Evolutionary conservation across 805 yeast genomes (phyloP).

Genomic region (Jamesozyma lodderae): DNA sequence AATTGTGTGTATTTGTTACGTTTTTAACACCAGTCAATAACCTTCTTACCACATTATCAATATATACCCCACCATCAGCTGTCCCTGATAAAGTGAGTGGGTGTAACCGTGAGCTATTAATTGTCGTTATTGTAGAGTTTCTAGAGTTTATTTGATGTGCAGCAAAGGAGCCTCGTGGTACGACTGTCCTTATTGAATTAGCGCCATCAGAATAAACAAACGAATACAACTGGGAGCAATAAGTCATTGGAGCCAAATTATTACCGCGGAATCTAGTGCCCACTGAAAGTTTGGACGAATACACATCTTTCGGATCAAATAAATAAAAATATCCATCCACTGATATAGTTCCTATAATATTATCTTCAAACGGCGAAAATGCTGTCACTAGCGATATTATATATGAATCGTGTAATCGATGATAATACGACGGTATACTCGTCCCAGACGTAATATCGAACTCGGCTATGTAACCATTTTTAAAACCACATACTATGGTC

Average conservation of each 20-base stretch:
- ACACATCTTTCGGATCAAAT: slow-evolving; percentile 31
- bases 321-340: slow-evolving; percentile 37
- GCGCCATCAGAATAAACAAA: slow-evolving; percentile 37
- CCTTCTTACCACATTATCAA: slow-evolving; percentile 35
- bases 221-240: slow-evolving; percentile 30
- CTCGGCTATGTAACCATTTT: slow-evolving; percentile 53
- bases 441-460: slow-evolving; percentile 31
- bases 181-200: slow-evolving; percentile 30
- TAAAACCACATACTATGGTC: slow-evolving; percentile 46
- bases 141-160: slow-evolving; percentile 32
- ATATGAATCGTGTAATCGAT: slow-evolving; percentile 33
- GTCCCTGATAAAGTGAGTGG: slow-evolving; percentile 42
- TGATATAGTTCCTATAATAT: slow-evolving; percentile 29
- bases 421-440: slow-evolving; percentile 31
- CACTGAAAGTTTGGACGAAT: slow-evolving; percentile 24
- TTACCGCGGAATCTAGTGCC: slow-evolving; percentile 27
- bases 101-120: slow-evolving; percentile 36
- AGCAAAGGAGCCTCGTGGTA: slow-evolving; percentile 32
- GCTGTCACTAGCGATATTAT: slow-evolving; percentile 31
- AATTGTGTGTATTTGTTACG: slow-evolving; percentile 21
- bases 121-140: slow-evolving; percentile 33
- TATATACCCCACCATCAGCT: slow-evolving; percentile 39
- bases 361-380: slow-evolving; percentile 29
- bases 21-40: slow-evolving; percentile 31
- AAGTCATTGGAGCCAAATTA: slow-evolving; percentile 22